Evolutionary conservation across 179 eudicot species (phyloP), one percentile per base, ranked within the genome.

Genomic region (Beta lomatogona): DNA sequence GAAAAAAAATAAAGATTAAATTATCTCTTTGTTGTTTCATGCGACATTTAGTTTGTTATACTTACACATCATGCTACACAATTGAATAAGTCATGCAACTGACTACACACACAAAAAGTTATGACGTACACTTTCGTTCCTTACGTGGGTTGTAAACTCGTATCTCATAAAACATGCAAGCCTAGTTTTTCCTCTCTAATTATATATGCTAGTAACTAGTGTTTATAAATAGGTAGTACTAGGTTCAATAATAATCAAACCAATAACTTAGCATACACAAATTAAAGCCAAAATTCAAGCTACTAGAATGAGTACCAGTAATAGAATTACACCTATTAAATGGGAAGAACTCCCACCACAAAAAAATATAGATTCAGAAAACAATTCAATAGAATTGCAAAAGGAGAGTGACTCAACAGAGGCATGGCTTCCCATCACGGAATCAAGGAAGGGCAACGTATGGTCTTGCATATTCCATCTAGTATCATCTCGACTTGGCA

Each of bases 391-490:
- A 0, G 61, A 80, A 14, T 5, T 69, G 41, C 22, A 13, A 66
- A 66, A 81, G 59, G 77, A 68, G 53, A 53, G 46, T 13, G 71
- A 76, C 59, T 73, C 85, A 41, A 53, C 46, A 0, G 88, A 88
- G 28, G 63, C 71, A 9, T 86, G 90, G 89, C 87, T 88, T 54
- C 91, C 92, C 0, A 83, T 90, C 12, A 90, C 92, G 0, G 78
- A 83, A 45, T 86, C 89, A 4, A 82, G 90, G 14, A 80, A 84
- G 9, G 90, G 91, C 13, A 86, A 73, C 78, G 48, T 81, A 6
- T 83, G 67, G 73, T 83, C 84, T 0, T 82, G 89, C 4, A 31
- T 89, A 11, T 81, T 86, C 53, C 90, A 80, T 66, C 53, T 89
- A 12, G 57, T 90, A 18, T 82, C 75, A 50, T 89, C 91, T 7